Base-by-base conservation (phyloP, 129 eudicot species). In the Cynara cardunculus region DNA sequence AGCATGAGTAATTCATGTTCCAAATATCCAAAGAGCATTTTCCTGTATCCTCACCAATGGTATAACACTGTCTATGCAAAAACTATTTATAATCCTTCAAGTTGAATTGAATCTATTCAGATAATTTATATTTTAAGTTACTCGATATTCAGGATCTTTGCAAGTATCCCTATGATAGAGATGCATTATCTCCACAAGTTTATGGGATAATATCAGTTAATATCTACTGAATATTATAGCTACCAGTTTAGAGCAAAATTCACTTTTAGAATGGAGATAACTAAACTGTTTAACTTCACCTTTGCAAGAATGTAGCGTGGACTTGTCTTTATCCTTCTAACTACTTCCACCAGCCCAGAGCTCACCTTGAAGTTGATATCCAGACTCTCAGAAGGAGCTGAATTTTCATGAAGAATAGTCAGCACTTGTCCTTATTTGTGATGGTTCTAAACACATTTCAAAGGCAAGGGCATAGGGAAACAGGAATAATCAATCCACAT, bases 221-320 rank as follows among this genome's bases (percentile, higher is more conserved):
- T 24, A 71, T 31, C 25, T 69, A 46, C 61, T 5, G 83, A 80
- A 13, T 56, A 71, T 72, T 61, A 41, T 41, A 35, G 64, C 78
- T 25, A 11, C 64, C 28, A 72, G 12, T 35, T 61, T 44, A 13
- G 72, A 4, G 18, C 5, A 25, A 34, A 56, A 25, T 25, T 73
- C 39, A 72, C 53, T 35, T 39, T 27, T 8, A 26, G 28, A 70
- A 16, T 61, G 71, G 62, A 59, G 14, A 65, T 82, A 28, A 19
- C 0, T 21, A 16, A 39, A 73, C 31, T 73, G 66, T 59, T 65
- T 73, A 69, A 56, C 37, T 72, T 41, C 25, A 95, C 99, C 99
- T 95, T 95, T 67, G 99, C 99, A 80, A 95, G 92, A 77, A 95
- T 92, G 85, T 95, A 95, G 39, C 93, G 94, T 65, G 99, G 99